Conservation (phyloP, 352 stramenopile species). For the Phytopythium oedochilum region DNA sequence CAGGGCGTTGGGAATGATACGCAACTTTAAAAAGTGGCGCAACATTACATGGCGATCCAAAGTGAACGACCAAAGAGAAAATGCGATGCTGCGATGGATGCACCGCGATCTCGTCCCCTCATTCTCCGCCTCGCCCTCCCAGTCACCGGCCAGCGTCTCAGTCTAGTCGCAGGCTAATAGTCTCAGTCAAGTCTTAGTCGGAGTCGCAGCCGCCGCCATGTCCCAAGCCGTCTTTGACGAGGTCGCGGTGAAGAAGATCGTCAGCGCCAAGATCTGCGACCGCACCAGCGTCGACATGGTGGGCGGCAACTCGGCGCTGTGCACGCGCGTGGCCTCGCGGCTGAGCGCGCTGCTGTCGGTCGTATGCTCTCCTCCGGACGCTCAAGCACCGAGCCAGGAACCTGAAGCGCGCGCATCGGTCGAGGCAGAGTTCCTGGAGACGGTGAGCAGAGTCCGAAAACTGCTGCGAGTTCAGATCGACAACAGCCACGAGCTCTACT, state of each 20-base stretch:
- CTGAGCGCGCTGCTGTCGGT: neutral
- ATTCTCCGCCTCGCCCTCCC: too few relatives aligned
- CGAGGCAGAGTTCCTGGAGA: constrained; percentile 5
- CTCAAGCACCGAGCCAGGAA: too few relatives aligned
- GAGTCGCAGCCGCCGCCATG: neutral
- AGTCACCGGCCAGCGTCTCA: too few relatives aligned
- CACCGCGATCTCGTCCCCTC: too few relatives aligned
- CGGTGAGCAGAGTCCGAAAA: constrained; percentile 9
- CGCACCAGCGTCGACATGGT: neutral
- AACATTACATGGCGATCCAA: too few relatives aligned
- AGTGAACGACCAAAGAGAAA: too few relatives aligned
- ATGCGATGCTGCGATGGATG: too few relatives aligned
- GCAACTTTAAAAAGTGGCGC: neutral
- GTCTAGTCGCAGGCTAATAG: too few relatives aligned
- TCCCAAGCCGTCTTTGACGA: neutral
- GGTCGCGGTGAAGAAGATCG: neutral
- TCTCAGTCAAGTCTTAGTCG: neutral
- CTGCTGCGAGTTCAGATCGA: constrained; percentile 8
- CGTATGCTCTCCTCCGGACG: too few relatives aligned
- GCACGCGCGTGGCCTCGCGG: neutral
- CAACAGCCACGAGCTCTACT: constrained; percentile 12
- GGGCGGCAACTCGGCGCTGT: neutral
- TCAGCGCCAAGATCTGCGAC: neutral
- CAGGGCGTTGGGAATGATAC: neutral
- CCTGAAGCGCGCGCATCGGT: neutral